phyloP scores from a whole-genome alignment of 2,329 filamentous ascomycete genomes.

The Arachnopeziza araneosa region DNA sequence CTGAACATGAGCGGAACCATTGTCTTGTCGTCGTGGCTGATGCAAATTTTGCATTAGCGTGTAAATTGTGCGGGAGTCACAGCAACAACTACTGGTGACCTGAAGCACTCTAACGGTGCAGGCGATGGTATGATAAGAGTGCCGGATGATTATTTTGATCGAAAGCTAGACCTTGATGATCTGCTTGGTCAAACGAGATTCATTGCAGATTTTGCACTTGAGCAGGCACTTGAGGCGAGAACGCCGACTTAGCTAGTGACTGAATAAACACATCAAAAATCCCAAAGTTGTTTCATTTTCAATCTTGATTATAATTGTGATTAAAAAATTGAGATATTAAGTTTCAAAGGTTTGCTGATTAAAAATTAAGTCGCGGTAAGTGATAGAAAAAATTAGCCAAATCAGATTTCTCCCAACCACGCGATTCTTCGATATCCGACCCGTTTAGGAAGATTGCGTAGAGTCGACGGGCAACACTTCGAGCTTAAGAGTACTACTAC shows the following conservation, averaged over 20 bases:
- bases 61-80: constrained; percentile 24
- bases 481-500: too few species aligned
- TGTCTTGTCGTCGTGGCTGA: constrained; percentile 24
- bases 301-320: background rate
- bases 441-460: too few species aligned
- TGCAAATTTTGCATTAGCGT: constrained; percentile 27
- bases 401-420: background rate
- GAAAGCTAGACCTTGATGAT: constrained; percentile 11
- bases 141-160: constrained; percentile 6
- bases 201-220: constrained; percentile 18
- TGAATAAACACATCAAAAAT: constrained; percentile 12
- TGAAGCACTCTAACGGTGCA: constrained; percentile 10
- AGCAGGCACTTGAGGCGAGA: background rate
- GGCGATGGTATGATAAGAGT: constrained; percentile 5
- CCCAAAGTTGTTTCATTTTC: background rate
- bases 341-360: background rate
- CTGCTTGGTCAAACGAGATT: constrained; percentile 7
- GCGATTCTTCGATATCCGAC: background rate
- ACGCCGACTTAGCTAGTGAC: constrained; percentile 8
- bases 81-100: constrained; percentile 16
- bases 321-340: background rate
- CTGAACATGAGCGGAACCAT: constrained; percentile 27
- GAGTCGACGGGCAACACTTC: too few species aligned
- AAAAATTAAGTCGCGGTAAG: background rate
- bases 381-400: background rate